These are phyloP conservation scores for Tricholoma matsutake DNA, from an alignment of 768 basidiomycete genomes.

Conservation along the genomic window DNA sequence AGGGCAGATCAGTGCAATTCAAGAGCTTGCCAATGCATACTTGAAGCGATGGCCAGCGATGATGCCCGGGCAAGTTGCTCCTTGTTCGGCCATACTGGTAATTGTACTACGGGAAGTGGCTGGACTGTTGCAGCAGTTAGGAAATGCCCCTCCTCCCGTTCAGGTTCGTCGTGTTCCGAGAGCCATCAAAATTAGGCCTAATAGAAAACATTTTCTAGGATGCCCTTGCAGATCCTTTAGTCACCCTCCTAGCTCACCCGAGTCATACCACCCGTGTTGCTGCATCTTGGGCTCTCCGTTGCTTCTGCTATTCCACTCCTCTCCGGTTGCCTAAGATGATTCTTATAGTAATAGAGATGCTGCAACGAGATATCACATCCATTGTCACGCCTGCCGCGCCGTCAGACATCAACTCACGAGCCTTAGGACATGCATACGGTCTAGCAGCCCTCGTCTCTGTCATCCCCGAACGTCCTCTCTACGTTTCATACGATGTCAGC, in stretches of 20 bases:
- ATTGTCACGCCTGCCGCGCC: constrained; percentile 71
- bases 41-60: constrained; percentile 91
- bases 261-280: constrained; percentile 84
- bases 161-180: constrained; percentile 46
- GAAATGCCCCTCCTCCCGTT: constrained; percentile 87
- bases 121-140: constrained; percentile 82
- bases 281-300: constrained; percentile 83
- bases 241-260: constrained; percentile 84
- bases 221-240: constrained; percentile 78
- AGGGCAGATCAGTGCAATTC: constrained; percentile 88
- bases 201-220: constrained; percentile 46
- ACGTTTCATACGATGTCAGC: constrained; percentile 91
- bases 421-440: constrained; percentile 88
- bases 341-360: constrained; percentile 69
- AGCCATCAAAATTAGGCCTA: not conserved
- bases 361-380: constrained; percentile 78
- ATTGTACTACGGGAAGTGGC: constrained; percentile 82
- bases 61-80: constrained; percentile 80
- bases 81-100: constrained; percentile 62
- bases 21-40: constrained; percentile 78
- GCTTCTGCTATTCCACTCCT: constrained; percentile 89
- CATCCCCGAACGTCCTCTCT: constrained; percentile 84
- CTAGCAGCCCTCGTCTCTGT: constrained; percentile 84
- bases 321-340: constrained; percentile 79
- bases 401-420: constrained; percentile 64